Percentiles rank a stretch among this genome's conserved stretches.
phyloP scores from a whole-genome alignment of 345 rosid species.

The Stellera chamaejasme region DNA sequence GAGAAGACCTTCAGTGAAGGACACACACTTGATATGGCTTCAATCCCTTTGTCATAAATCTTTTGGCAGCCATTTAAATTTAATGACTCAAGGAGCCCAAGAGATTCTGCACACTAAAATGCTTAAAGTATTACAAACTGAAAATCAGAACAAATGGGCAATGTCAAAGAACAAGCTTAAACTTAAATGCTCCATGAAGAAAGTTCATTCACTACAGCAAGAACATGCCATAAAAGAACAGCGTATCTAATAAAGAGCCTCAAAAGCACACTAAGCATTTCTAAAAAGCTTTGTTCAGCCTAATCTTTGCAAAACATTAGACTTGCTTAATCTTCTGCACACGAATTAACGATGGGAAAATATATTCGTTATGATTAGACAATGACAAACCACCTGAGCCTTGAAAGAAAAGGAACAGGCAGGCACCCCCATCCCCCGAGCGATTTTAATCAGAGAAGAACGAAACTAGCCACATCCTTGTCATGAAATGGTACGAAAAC shows the following conservation, averaged over 20 bases:
- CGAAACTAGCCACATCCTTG: too few relatives aligned
- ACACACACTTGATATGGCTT: slow-evolving; percentile 52
- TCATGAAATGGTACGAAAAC: too few relatives aligned
- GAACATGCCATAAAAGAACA: too few relatives aligned
- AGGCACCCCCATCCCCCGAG: too few relatives aligned
- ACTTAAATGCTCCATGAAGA: neutral
- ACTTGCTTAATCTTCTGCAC: too few relatives aligned
- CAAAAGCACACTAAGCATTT: too few relatives aligned
- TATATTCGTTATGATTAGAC: too few relatives aligned
- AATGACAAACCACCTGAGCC: too few relatives aligned
- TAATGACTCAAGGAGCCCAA: slow-evolving; percentile 56
- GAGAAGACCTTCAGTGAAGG: slow-evolving; percentile 66
- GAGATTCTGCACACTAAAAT: slow-evolving; percentile 45
- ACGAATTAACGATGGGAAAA: neutral
- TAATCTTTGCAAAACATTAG: too few relatives aligned
- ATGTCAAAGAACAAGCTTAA: neutral
- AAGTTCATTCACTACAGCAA: neutral
- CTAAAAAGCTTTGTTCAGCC: too few relatives aligned
- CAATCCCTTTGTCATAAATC: slow-evolving; percentile 80
- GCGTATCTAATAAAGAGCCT: too few relatives aligned
- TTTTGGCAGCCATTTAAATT: slow-evolving; percentile 95
- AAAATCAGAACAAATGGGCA: neutral
- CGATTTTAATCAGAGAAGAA: slow-evolving; percentile 1
- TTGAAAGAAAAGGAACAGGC: too few relatives aligned
- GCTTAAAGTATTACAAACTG: slow-evolving; percentile 10